A percentile compares a stretch with the other conserved stretches of the same genome.
These are phyloP conservation scores for Aspergillus asperescens DNA, from an alignment of 495 filamentous ascomycete genomes.

Conservation along the genomic window DNA sequence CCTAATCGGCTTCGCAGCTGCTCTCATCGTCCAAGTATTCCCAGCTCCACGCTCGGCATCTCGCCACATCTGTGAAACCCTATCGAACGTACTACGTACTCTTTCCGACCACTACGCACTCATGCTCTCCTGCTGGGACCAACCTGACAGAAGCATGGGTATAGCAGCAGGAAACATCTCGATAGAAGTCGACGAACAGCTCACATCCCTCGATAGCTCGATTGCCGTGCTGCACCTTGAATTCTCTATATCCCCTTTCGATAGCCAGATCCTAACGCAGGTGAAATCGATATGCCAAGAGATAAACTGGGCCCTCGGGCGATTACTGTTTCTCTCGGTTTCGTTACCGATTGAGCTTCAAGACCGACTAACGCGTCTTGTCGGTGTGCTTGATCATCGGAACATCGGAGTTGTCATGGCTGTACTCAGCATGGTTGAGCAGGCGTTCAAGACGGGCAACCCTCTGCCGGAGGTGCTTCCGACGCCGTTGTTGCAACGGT, in stretches of 20 bases:
- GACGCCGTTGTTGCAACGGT: conserved; percentile 34
- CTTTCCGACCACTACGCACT: conserved; percentile 44
- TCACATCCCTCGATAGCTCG: conserved; percentile 30
- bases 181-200: conserved; percentile 27
- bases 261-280: conserved; percentile 28
- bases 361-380: conserved; percentile 21
- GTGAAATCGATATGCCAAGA: conserved; percentile 34
- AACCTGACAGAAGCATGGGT: conserved; percentile 17
- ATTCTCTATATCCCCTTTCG: conserved; percentile 40
- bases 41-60: conserved; percentile 41
- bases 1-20: conserved; percentile 35
- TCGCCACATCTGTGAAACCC: conserved; percentile 36
- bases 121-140: conserved; percentile 40
- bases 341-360: conserved; percentile 31
- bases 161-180: conserved; percentile 28
- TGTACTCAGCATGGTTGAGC: conserved; percentile 35
- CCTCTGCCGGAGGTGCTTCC: conserved; percentile 38
- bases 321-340: conserved; percentile 31
- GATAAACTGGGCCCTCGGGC: conserved; percentile 32
- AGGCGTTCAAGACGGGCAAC: conserved; percentile 39
- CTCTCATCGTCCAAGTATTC: conserved; percentile 38
- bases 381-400: conserved; percentile 36
- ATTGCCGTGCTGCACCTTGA: conserved; percentile 33
- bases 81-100: conserved; percentile 35
- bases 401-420: conserved; percentile 41